These are phyloP conservation scores for Candida odintsovae DNA, from an alignment of 805 yeast species.

Conservation along the genomic window DNA sequence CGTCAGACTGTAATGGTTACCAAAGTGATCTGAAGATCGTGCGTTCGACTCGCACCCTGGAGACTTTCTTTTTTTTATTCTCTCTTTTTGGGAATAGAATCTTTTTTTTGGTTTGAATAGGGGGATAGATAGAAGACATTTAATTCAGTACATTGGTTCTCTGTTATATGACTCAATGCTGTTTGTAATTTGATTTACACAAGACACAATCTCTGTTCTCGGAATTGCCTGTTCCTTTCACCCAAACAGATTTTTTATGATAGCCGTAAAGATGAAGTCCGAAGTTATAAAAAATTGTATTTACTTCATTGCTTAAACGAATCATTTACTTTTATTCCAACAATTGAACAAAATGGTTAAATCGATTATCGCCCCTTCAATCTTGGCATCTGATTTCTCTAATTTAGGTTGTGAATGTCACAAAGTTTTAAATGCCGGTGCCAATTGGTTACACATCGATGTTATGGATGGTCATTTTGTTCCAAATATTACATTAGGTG, in stretches of 20 bases:
- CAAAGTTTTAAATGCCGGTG: conserved; percentile 68
- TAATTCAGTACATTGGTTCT: too few relatives aligned
- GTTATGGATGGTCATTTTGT: conserved; percentile 99
- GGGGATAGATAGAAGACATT: too few relatives aligned
- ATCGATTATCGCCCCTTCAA: conserved; percentile 89
- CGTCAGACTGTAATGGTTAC: conserved; percentile 36
- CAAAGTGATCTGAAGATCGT: conserved; percentile 40
- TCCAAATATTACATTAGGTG: conserved; percentile 92
- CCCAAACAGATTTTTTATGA: too few relatives aligned
- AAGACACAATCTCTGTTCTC: too few relatives aligned
- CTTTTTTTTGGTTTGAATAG: neutral
- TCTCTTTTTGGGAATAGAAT: neutral
- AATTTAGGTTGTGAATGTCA: conserved; percentile 85
- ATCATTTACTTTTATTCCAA: too few relatives aligned
- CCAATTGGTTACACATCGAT: conserved; percentile 97
- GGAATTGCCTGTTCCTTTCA: too few relatives aligned
- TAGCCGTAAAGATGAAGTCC: too few relatives aligned
- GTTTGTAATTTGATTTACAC: too few relatives aligned
- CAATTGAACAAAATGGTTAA: conserved; percentile 59
- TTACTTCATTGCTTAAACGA: too few relatives aligned
- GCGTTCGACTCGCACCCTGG: conserved; percentile 49
- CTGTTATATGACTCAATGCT: too few relatives aligned
- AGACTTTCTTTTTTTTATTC: conserved; percentile 25
- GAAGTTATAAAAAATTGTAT: too few relatives aligned
- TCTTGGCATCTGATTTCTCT: conserved; percentile 88